These are phyloP conservation scores for Pholiota microspora DNA, from an alignment of 768 basidiomycete genomes.

Conservation along the genomic window DNA sequence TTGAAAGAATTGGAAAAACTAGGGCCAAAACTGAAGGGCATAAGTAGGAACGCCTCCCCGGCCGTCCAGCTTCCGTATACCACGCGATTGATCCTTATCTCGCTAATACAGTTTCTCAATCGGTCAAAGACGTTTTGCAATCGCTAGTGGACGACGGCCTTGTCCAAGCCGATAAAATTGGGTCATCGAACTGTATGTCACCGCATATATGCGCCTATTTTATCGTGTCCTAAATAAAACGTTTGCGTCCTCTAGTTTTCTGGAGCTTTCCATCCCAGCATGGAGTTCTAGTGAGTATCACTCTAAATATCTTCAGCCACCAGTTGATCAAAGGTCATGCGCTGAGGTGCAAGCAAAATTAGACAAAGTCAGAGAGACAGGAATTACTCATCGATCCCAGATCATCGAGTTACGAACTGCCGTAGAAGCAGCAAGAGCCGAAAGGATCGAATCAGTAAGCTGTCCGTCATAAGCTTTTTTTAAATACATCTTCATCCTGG, in stretches of 20 bases:
- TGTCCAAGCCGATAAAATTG: constrained; percentile 89
- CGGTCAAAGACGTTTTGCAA: constrained; percentile 89
- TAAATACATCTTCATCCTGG: constrained; percentile 2
- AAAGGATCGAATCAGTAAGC: constrained; percentile 59
- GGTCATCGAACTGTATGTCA: constrained; percentile 84
- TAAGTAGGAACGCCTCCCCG: constrained; percentile 48
- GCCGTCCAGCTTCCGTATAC: neutral
- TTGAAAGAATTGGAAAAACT: constrained; percentile 93
- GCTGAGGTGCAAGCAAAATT: constrained; percentile 60
- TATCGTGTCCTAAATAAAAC: constrained; percentile 19
- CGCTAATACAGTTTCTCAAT: constrained; percentile 66
- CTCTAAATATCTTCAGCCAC: constrained; percentile 3
- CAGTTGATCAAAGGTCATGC: constrained; percentile 2
- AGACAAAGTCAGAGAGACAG: constrained; percentile 45
- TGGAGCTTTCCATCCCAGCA: constrained; percentile 95
- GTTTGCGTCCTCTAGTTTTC: constrained; percentile 56
- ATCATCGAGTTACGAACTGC: constrained; percentile 44
- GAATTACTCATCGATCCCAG: constrained; percentile 40
- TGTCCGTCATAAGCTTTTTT: constrained; percentile 8
- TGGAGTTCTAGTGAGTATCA: constrained; percentile 60
- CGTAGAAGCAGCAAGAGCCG: constrained; percentile 49
- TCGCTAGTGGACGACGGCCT: constrained; percentile 84
- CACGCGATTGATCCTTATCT: neutral
- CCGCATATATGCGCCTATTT: constrained; percentile 13
- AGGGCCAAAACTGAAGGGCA: constrained; percentile 86